A percentile compares a stretch with the other conserved stretches of the same genome.
Conservation (phyloP, 257 asterid species). For the Gentiana dahurica region DNA sequence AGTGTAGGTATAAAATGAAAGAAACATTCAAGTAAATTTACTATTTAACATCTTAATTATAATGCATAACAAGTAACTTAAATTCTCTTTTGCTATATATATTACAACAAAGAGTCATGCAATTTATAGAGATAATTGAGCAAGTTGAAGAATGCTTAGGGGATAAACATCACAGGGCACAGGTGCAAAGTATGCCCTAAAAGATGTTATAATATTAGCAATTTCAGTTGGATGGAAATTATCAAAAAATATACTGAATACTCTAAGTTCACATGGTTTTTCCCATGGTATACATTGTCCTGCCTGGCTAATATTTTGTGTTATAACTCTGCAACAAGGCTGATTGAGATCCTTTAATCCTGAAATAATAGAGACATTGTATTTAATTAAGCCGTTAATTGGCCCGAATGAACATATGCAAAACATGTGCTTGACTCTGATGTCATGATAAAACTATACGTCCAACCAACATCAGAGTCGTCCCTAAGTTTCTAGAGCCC, state of each 20-base stretch:
- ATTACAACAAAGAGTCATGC: background rate
- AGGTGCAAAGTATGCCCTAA: conserved; percentile 20
- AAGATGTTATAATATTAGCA: background rate
- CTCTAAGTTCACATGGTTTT: conserved; percentile 19
- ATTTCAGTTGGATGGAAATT: conserved; percentile 22
- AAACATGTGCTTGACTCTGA: too few relatives aligned
- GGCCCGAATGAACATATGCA: too few relatives aligned
- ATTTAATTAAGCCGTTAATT: too few relatives aligned
- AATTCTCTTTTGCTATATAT: background rate
- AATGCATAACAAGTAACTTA: background rate
- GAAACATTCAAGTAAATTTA: too few relatives aligned
- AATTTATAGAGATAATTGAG: background rate
- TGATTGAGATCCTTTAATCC: background rate
- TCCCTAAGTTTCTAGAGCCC: too few relatives aligned
- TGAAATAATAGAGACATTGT: background rate
- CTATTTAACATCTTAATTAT: too few relatives aligned
- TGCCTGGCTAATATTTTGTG: conserved; percentile 15
- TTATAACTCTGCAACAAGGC: conserved; percentile 25
- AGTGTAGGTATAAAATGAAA: too few relatives aligned
- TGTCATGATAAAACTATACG: too few relatives aligned
- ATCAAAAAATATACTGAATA: background rate
- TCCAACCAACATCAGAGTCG: too few relatives aligned
- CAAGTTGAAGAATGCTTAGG: conserved; percentile 19
- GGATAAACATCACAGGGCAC: conserved; percentile 27
- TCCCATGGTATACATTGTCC: conserved; percentile 20